Percentiles rank a stretch among this genome's conserved stretches.
Conservation (phyloP, 805 yeast genomes). For the Metschnikowia amazonensis region DNA sequence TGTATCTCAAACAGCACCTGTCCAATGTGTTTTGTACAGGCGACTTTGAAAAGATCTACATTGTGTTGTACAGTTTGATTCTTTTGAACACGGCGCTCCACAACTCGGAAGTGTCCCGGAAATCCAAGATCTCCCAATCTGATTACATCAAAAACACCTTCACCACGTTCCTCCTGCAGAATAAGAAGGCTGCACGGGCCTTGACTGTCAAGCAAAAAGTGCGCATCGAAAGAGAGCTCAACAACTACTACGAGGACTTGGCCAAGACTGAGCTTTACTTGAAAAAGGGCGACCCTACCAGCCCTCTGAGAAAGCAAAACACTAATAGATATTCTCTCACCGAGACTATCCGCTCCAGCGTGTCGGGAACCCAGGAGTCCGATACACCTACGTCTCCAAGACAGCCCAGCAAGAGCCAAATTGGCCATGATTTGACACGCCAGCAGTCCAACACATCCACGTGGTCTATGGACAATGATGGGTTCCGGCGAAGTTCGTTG, state of each 20-base stretch:
- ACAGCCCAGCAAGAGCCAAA: neutral
- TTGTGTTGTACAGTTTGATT: conserved; percentile 66
- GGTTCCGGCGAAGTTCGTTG: conserved; percentile 24
- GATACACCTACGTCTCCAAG: conserved; percentile 6
- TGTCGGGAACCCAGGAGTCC: conserved; percentile 5
- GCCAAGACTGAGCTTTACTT: conserved; percentile 36
- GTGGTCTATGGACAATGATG: conserved; percentile 35
- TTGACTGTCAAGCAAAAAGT: conserved; percentile 37
- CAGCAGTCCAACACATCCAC: conserved; percentile 32
- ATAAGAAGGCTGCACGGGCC: conserved; percentile 24
- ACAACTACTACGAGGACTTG: conserved; percentile 43
- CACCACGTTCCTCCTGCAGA: conserved; percentile 39
- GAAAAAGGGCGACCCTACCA: conserved; percentile 24
- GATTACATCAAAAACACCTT: conserved; percentile 43
- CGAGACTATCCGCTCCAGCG: conserved; percentile 18
- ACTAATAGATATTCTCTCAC: conserved; percentile 21
- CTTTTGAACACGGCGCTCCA: conserved; percentile 76
- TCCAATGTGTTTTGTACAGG: conserved; percentile 46
- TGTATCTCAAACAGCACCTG: conserved; percentile 54
- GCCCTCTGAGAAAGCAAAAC: conserved; percentile 7
- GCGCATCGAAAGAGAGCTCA: conserved; percentile 44
- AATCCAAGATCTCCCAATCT: conserved; percentile 36
- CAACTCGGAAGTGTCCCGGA: conserved; percentile 42
- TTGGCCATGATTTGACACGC: conserved; percentile 18
- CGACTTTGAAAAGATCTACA: conserved; percentile 56